Conservation (phyloP, 2,329 filamentous ascomycete genomes). For the Dactylellina leptospora region DNA sequence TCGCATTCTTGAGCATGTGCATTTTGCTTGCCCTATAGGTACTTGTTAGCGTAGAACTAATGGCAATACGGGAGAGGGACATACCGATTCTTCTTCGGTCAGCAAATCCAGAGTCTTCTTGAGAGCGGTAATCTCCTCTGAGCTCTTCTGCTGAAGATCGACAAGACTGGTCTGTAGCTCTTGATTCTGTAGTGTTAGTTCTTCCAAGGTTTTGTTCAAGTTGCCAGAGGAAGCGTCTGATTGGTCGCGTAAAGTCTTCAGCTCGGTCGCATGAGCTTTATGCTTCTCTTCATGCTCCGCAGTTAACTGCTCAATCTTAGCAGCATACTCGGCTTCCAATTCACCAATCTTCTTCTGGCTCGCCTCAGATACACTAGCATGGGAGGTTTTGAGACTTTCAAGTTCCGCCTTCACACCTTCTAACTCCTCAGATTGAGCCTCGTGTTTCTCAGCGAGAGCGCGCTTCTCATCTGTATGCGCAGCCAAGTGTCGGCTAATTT, state of each 20-base stretch:
- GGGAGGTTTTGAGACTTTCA: slow-evolving; percentile 23
- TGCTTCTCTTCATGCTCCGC: slow-evolving; percentile 37
- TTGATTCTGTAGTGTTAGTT: slow-evolving; percentile 41
- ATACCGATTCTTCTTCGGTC: slow-evolving; percentile 41
- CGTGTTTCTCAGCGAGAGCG: slow-evolving; percentile 32
- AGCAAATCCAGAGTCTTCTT: slow-evolving; percentile 35
- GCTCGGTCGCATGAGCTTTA: slow-evolving; percentile 21
- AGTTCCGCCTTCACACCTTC: slow-evolving; percentile 23
- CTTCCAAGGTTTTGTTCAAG: slow-evolving; percentile 20
- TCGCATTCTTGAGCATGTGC: slow-evolving; percentile 33
- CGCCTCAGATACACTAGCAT: slow-evolving; percentile 13
- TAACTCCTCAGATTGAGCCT: slow-evolving; percentile 30
- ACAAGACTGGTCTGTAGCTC: slow-evolving; percentile 28
- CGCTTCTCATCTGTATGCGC: slow-evolving; percentile 44
- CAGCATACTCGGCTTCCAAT: slow-evolving; percentile 26
- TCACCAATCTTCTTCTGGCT: slow-evolving; percentile 20
- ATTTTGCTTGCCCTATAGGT: slow-evolving; percentile 27
- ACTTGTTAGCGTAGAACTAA: neutral
- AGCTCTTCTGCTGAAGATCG: slow-evolving; percentile 26
- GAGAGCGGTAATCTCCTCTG: slow-evolving; percentile 26
- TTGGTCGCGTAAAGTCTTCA: slow-evolving; percentile 37
- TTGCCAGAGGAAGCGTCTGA: slow-evolving; percentile 25
- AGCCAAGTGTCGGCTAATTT: slow-evolving; percentile 32
- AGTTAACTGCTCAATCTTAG: slow-evolving; percentile 28
- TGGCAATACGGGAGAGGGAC: neutral